Base-by-base conservation (phyloP, 176 grass and related monocot species). In the Bonia amplexicaulis region DNA sequence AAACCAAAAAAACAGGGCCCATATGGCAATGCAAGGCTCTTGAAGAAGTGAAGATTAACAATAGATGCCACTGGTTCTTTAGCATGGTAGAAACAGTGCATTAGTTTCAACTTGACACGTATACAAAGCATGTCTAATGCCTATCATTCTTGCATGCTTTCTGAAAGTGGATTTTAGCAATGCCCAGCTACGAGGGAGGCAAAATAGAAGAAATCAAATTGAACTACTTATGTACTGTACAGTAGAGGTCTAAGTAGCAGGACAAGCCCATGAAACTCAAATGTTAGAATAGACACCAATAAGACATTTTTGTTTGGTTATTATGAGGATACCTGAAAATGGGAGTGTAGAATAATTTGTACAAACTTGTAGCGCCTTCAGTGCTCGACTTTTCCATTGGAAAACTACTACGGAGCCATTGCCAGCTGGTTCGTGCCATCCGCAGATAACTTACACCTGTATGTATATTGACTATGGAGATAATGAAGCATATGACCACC, bases 21-120 rank as follows among this genome's bases (percentile, higher is more conserved):
- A 62, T 80, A 89, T 37, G 66, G 27, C 26, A 63, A 25, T 31
- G 31, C 26, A 72, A 71, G 77, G 31, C 23, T 77, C 57, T 86
- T 45, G 60, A 78, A 63, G 25, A 77, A 78, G 27, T 86, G 86
- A 82, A 85, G 73, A 82, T 42, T 61, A 84, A 69, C 35, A 84
- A 42, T 51, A 74, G 66, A 31, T 69, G 89, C 39, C 40, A 87
- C 57, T 44, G 39, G 49, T 79, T 74, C 61, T 83, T 33, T 74
- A 62, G 51, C 76, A 54, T 80, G 69, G 87, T 17, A 87, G 74
- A 80, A 75, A 84, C 67, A 68, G 41, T 15, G 64, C 60, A 62
- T 12, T 31, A 68, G 63, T 31, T 85, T 85, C 74, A 74, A 42
- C 61, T 85, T 79, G 79, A 16, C 53, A 71, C 12, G 7, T 74